These are phyloP conservation scores for Penicillium macrosclerotiorum DNA, from an alignment of 495 filamentous ascomycete species.

Conservation along the genomic window DNA sequence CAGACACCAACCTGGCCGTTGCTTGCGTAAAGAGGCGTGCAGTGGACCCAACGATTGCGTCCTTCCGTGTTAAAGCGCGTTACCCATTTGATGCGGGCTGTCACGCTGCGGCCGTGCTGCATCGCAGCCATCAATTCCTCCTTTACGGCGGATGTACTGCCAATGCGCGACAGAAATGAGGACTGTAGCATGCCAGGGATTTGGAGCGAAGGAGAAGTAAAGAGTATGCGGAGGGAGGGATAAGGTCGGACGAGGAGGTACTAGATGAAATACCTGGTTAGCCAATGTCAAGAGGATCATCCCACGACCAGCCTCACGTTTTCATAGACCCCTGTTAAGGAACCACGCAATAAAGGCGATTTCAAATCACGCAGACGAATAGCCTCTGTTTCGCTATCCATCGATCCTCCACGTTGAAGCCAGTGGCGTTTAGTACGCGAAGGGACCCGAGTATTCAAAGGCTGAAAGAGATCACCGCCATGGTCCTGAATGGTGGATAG, in stretches of 20 bases:
- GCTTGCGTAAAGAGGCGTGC: conserved; percentile 56
- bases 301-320: too few relatives aligned
- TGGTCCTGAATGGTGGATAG: conserved; percentile 44
- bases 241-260: conserved; percentile 19
- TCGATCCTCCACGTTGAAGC: conserved; percentile 11
- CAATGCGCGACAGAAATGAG: conserved; percentile 49
- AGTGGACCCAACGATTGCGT: conserved; percentile 57
- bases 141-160: conserved; percentile 48
- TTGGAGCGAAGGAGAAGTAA: conserved; percentile 18
- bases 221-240: conserved; percentile 17
- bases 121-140: conserved; percentile 59
- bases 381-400: conserved; percentile 24
- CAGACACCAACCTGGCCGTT: conserved; percentile 59
- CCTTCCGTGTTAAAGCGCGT: conserved; percentile 42
- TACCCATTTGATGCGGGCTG: conserved; percentile 62
- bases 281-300: not conserved
- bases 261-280: not conserved
- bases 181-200: conserved; percentile 21
- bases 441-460: conserved; percentile 2
- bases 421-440: conserved; percentile 6
- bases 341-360: conserved; percentile 21
- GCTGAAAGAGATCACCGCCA: conserved; percentile 34
- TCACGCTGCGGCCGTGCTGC: conserved; percentile 57
- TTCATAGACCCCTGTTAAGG: conserved; percentile 45
- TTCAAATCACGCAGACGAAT: conserved; percentile 24